These are phyloP conservation scores for Arthrobotrys iridis DNA, from an alignment of 2,329 filamentous ascomycete genomes.

Conservation along the genomic window DNA sequence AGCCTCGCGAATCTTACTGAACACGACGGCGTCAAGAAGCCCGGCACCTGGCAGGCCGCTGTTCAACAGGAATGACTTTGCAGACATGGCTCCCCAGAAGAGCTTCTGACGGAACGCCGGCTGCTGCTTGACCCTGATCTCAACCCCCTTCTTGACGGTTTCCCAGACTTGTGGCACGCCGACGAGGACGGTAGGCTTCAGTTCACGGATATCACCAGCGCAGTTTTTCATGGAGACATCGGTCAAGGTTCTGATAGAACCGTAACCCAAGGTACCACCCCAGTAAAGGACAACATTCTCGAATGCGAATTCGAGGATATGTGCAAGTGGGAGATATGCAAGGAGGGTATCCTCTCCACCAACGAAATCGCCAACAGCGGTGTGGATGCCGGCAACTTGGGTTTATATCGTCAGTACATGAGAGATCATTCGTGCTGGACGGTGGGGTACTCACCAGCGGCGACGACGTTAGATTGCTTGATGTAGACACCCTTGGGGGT, in stretches of 20 bases:
- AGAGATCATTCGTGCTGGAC: neutral
- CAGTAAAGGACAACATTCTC: conserved; percentile 90
- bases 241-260: conserved; percentile 86
- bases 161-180: conserved; percentile 98
- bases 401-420: conserved; percentile 37
- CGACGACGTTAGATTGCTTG: conserved; percentile 80
- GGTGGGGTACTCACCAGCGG: conserved; percentile 70
- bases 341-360: conserved; percentile 81
- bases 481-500: conserved; percentile 88
- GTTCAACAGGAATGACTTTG: conserved; percentile 70
- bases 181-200: conserved; percentile 87
- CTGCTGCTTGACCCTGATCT: conserved; percentile 76
- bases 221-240: conserved; percentile 88
- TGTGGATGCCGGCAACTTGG: conserved; percentile 79
- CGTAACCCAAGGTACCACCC: conserved; percentile 92
- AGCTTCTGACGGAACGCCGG: conserved; percentile 77
- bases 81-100: conserved; percentile 75
- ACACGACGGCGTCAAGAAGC: conserved; percentile 82
- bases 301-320: conserved; percentile 96
- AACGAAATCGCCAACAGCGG: conserved; percentile 80
- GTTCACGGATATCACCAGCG: conserved; percentile 90
- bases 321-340: conserved; percentile 91
- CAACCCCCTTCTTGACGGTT: conserved; percentile 93
- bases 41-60: conserved; percentile 73
- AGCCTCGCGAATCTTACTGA: conserved; percentile 88